A percentile compares a stretch with the other conserved stretches of the same genome.
Conservation (phyloP, 2,329 filamentous ascomycete genomes). For the Phyllosticta citriasiana region DNA sequence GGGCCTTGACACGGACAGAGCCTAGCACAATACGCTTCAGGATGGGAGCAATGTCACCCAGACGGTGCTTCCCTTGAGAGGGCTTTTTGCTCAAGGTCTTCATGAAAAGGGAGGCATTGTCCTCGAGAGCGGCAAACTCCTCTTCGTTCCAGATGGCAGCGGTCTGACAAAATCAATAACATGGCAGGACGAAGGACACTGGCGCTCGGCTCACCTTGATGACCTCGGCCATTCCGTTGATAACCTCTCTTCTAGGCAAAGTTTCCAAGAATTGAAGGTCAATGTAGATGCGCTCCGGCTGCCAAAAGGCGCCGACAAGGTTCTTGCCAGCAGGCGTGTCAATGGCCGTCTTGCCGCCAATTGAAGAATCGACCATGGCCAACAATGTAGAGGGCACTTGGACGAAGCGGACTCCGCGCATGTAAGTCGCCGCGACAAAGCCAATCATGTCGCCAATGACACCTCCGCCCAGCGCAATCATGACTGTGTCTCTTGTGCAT, state of each 20-base stretch:
- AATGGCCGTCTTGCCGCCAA: conserved; percentile 96
- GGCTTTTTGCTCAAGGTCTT: conserved; percentile 56
- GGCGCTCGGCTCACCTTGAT: conserved; percentile 51
- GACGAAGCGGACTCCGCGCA: conserved; percentile 92
- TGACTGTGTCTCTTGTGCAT: conserved; percentile 90
- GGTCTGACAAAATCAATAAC: conserved; percentile 43
- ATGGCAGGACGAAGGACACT: background rate
- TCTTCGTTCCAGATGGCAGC: conserved; percentile 89
- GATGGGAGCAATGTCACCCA: conserved; percentile 54
- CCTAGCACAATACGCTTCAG: conserved; percentile 63
- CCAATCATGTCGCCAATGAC: conserved; percentile 98
- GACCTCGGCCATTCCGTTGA: conserved; percentile 98
- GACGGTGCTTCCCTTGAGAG: conserved; percentile 46
- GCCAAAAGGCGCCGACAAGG: conserved; percentile 91
- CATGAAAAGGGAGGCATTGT: conserved; percentile 69
- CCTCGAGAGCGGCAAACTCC: conserved; percentile 77
- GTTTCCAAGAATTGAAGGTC: conserved; percentile 88
- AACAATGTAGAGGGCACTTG: conserved; percentile 93
- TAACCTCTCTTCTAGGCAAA: conserved; percentile 80
- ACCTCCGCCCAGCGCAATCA: conserved; percentile 88
- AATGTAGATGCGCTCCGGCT: conserved; percentile 87
- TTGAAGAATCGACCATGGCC: conserved; percentile 97
- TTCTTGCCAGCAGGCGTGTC: conserved; percentile 96
- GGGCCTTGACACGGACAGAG: conserved; percentile 86
- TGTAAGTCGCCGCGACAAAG: conserved; percentile 95